These are phyloP conservation scores for Suillus paluster DNA, from an alignment of 768 basidiomycete species.

Conservation along the genomic window DNA sequence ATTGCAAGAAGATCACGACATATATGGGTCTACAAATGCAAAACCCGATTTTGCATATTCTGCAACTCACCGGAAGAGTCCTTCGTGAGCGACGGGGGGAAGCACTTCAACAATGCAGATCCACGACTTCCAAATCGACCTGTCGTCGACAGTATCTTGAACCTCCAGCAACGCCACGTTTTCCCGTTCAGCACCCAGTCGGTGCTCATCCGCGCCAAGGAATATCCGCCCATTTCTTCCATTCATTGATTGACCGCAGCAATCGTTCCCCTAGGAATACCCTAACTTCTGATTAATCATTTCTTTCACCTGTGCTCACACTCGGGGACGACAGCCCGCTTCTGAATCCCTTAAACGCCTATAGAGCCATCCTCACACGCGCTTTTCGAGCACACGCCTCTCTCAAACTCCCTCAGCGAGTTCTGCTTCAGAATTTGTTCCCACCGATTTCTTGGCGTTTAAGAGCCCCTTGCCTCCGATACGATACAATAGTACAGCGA, in stretches of 20 bases:
- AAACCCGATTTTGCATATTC: too few species aligned
- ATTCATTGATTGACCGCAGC: not conserved
- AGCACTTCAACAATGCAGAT: not conserved
- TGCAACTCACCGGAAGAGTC: not conserved
- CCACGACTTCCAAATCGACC: not conserved
- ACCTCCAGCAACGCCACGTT: not conserved
- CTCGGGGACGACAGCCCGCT: conserved; percentile 1
- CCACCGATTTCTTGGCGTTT: not conserved
- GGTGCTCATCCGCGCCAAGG: not conserved
- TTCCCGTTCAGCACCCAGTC: not conserved
- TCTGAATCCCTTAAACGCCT: not conserved
- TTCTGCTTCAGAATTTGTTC: not conserved
- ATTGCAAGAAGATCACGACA: not conserved
- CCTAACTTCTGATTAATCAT: not conserved
- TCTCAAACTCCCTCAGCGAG: not conserved
- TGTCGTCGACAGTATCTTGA: too few species aligned
- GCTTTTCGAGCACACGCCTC: not conserved
- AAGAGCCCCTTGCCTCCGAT: not conserved
- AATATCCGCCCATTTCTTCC: not conserved
- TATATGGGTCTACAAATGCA: not conserved
- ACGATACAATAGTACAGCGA: too few species aligned
- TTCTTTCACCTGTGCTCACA: not conserved
- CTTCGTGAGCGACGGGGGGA: not conserved
- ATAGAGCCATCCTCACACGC: not conserved
- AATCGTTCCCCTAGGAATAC: not conserved